Percentiles rank a stretch among this genome's conserved stretches.
Conservation (phyloP, 495 filamentous ascomycete genomes). For the Aspergillus bertholletiae region DNA sequence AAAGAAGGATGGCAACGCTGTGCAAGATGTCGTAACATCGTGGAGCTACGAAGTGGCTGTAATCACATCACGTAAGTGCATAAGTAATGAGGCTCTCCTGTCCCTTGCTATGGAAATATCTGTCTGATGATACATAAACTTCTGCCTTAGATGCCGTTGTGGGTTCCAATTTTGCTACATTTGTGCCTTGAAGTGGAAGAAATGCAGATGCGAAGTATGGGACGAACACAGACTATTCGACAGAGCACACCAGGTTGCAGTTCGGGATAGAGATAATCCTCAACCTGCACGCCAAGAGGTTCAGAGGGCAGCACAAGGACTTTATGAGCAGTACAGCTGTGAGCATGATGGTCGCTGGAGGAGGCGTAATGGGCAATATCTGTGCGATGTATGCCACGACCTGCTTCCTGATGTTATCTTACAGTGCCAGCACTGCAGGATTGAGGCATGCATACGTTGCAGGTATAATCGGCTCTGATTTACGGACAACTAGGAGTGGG, state of each 20-base stretch:
- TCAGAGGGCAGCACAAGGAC: background rate
- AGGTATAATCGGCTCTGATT: constrained; percentile 3
- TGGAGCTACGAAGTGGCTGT: constrained; percentile 20
- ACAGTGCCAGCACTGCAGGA: constrained; percentile 1
- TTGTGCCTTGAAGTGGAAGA: constrained; percentile 40
- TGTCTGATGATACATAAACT: too few relatives aligned
- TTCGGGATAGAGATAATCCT: background rate
- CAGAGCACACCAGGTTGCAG: constrained; percentile 17
- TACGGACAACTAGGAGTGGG: too few relatives aligned
- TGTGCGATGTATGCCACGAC: constrained; percentile 6
- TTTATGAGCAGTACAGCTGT: background rate
- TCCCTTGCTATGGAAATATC: too few relatives aligned
- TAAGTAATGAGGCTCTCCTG: too few relatives aligned
- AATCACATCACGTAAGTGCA: constrained; percentile 25
- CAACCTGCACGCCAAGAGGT: background rate
- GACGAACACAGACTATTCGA: constrained; percentile 28
- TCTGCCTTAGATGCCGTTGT: constrained; percentile 13
- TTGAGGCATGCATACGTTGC: constrained; percentile 8
- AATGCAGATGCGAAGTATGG: constrained; percentile 43
- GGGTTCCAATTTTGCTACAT: constrained; percentile 22
- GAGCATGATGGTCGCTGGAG: constrained; percentile 1
- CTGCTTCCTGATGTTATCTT: constrained; percentile 4
- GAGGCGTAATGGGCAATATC: background rate
- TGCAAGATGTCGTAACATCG: constrained; percentile 21
- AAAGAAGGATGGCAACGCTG: constrained; percentile 27